Percentiles rank a stretch among this genome's conserved stretches.
Evolutionary conservation across 345 rosid species (phyloP).

Genomic region (Syzygium jambos): DNA sequence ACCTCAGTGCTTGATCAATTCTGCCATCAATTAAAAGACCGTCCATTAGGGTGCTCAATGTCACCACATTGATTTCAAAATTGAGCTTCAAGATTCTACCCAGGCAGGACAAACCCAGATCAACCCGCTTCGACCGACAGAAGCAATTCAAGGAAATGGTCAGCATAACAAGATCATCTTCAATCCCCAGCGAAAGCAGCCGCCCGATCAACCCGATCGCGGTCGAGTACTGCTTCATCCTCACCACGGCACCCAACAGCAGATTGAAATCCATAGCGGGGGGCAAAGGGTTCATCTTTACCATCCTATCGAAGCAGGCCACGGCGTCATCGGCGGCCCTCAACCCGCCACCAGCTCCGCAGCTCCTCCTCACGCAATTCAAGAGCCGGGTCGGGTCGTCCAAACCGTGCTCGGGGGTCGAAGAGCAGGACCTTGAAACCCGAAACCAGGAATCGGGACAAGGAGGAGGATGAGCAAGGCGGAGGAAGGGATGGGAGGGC

Average conservation of each 20-base stretch:
- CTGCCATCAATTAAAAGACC: background rate
- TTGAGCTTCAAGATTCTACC: background rate
- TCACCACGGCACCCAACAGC: background rate
- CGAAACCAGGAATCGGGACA: background rate
- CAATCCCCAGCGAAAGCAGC: background rate
- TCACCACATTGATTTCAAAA: background rate
- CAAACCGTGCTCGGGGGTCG: background rate
- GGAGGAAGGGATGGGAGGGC: background rate
- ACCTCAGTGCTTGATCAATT: background rate
- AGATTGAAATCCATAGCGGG: background rate
- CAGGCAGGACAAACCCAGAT: background rate
- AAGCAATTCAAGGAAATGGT: background rate
- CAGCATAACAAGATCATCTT: background rate
- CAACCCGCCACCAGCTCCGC: background rate
- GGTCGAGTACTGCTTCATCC: background rate
- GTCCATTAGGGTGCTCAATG: background rate
- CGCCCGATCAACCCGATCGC: background rate
- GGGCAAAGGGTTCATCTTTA: background rate
- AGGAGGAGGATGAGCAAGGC: background rate
- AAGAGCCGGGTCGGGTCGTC: background rate
- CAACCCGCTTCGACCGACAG: background rate
- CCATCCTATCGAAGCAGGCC: background rate
- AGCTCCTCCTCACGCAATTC: background rate
- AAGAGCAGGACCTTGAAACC: background rate
- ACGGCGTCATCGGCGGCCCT: background rate